Evolutionary conservation across 305 asterid genomes (phyloP).

Genomic region (Salvia sclarea): DNA sequence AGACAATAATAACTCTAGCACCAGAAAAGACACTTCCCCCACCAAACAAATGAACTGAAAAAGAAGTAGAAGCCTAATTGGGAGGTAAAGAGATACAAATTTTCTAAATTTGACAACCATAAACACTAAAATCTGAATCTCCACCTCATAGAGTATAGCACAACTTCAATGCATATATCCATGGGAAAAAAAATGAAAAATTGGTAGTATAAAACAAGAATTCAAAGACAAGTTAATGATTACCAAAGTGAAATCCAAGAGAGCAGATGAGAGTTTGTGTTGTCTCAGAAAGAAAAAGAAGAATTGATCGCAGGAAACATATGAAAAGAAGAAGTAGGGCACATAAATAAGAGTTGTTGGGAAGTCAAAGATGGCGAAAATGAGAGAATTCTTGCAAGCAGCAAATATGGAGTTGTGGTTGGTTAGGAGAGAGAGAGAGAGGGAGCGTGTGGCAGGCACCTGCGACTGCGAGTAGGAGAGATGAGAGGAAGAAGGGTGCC

Average conservation of each 20-base stretch:
- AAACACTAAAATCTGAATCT: conserved; percentile 1
- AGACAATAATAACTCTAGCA: neutral
- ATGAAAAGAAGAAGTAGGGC: conserved; percentile 17
- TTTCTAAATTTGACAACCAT: conserved; percentile 12
- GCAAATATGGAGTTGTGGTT: neutral
- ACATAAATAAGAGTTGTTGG: neutral
- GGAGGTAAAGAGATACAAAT: neutral
- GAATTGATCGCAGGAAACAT: neutral
- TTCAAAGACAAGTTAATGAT: neutral
- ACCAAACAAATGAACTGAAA: neutral
- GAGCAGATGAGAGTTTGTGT: neutral
- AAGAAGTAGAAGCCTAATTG: neutral
- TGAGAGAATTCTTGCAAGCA: neutral
- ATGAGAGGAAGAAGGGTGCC: conserved; percentile 31
- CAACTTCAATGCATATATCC: neutral
- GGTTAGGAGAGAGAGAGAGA: neutral
- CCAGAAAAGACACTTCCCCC: neutral
- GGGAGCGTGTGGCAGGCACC: conserved; percentile 51
- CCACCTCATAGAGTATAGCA: conserved; percentile 3
- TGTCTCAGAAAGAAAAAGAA: neutral
- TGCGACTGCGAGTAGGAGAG: conserved; percentile 24
- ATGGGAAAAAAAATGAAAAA: no score
- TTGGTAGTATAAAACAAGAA: neutral
- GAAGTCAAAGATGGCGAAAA: conserved; percentile 26
- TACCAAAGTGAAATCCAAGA: conserved; percentile 10